These are phyloP conservation scores for Peronospora farinosa DNA, from an alignment of 352 stramenopile species.

Conservation along the genomic window DNA sequence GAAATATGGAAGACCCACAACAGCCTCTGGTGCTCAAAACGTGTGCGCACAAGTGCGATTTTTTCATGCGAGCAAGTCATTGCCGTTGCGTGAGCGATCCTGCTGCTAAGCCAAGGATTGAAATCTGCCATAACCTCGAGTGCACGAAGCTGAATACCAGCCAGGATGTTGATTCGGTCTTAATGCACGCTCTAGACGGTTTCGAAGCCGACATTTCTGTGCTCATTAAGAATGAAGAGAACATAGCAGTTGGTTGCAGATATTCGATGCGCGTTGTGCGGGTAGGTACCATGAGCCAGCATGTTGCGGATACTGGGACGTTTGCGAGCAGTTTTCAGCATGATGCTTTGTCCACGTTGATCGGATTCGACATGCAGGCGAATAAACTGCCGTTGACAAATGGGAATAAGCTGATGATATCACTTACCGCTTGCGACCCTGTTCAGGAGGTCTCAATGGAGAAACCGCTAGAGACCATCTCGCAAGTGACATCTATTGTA, in stretches of 20 bases:
- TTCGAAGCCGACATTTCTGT: slow-evolving; percentile 30
- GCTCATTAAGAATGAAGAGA: slow-evolving; percentile 34
- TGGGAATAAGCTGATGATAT: slow-evolving; percentile 46
- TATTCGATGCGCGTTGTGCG: slow-evolving; percentile 35
- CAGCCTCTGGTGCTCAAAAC: slow-evolving; percentile 41
- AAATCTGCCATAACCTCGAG: slow-evolving; percentile 31
- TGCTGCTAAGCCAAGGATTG: slow-evolving; percentile 38
- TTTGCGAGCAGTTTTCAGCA: slow-evolving; percentile 60
- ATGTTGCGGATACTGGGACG: slow-evolving; percentile 13
- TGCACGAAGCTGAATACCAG: slow-evolving; percentile 1
- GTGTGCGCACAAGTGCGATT: slow-evolving; percentile 69
- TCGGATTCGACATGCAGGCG: slow-evolving; percentile 38
- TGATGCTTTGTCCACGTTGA: slow-evolving; percentile 45
- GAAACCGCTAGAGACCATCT: slow-evolving; percentile 1
- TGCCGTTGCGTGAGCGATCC: slow-evolving; percentile 55
- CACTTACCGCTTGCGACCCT: slow-evolving; percentile 38
- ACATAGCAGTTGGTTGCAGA: slow-evolving; percentile 27
- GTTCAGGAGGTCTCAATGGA: slow-evolving; percentile 3
- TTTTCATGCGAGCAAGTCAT: slow-evolving; percentile 68
- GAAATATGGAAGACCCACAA: slow-evolving; percentile 23
- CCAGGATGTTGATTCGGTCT: not conserved
- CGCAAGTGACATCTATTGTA: slow-evolving; percentile 3
- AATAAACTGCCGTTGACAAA: slow-evolving; percentile 34
- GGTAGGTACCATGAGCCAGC: slow-evolving; percentile 19
- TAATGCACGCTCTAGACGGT: slow-evolving; percentile 10